Conservation (phyloP, 495 filamentous ascomycete species). For the Halenospora varia region DNA sequence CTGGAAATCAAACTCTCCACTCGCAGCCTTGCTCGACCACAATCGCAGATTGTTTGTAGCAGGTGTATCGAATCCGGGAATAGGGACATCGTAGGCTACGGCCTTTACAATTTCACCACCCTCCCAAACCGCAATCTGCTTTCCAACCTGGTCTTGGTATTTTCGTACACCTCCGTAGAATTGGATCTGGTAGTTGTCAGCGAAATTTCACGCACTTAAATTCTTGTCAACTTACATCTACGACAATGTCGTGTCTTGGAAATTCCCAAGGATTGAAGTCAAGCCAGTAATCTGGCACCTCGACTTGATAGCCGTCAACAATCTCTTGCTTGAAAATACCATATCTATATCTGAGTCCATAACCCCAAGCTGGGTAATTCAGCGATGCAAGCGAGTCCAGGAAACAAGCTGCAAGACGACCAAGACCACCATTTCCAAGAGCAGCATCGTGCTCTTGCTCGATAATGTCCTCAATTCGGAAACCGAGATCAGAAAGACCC, state of each 20-base stretch:
- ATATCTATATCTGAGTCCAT: constrained; percentile 91
- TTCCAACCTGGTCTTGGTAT: constrained; percentile 68
- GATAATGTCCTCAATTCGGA: constrained; percentile 95
- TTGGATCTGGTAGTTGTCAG: constrained; percentile 55
- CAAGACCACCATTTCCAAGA: constrained; percentile 92
- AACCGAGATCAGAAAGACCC: constrained; percentile 83
- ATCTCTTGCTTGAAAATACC: constrained; percentile 99
- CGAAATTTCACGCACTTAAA: constrained; percentile 1
- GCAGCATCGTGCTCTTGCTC: constrained; percentile 94
- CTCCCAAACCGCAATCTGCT: constrained; percentile 70
- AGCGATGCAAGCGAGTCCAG: constrained; percentile 91
- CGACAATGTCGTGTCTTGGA: constrained; percentile 87
- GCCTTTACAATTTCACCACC: constrained; percentile 91
- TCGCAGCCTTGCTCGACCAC: constrained; percentile 95
- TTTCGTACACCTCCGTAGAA: constrained; percentile 86
- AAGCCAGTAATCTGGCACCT: constrained; percentile 98
- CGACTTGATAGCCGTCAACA: constrained; percentile 93
- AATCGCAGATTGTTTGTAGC: constrained; percentile 94
- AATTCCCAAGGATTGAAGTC: constrained; percentile 99
- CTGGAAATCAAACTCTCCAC: constrained; percentile 97
- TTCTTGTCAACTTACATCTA: constrained; percentile 53
- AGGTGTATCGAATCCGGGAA: constrained; percentile 84
- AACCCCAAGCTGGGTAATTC: constrained; percentile 96
- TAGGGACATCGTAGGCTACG: constrained; percentile 91
- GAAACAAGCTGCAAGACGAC: constrained; percentile 93